Percentiles rank a stretch among this genome's conserved stretches.
These are phyloP conservation scores for Aspergillus calidoustus DNA, from an alignment of 2,329 filamentous ascomycete genomes.

Conservation along the genomic window DNA sequence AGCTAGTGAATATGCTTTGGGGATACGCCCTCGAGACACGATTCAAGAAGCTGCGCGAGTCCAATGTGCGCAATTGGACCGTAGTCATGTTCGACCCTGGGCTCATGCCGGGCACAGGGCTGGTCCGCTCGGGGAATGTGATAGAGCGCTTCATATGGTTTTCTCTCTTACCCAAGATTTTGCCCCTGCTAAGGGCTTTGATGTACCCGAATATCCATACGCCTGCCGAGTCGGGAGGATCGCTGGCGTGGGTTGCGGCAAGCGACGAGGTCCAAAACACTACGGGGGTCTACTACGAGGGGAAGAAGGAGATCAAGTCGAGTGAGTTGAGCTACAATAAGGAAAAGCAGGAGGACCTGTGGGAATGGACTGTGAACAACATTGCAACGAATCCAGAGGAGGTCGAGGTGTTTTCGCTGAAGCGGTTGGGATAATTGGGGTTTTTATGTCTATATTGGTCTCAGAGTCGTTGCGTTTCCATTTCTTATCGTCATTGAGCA, in stretches of 20 bases:
- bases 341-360: slow-evolving; percentile 55
- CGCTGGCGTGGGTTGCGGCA: slow-evolving; percentile 39
- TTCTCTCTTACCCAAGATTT: not conserved
- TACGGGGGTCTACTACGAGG: slow-evolving; percentile 53
- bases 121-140: not conserved
- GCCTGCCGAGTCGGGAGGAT: slow-evolving; percentile 2
- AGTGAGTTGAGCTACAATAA: slow-evolving; percentile 52
- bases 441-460: not conserved
- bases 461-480: no score
- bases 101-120: slow-evolving; percentile 10
- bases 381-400: not conserved
- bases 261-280: slow-evolving; percentile 36
- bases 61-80: slow-evolving; percentile 31
- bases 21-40: slow-evolving; percentile 50
- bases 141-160: slow-evolving; percentile 1
- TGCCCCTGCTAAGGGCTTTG: slow-evolving; percentile 7
- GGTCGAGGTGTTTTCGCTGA: slow-evolving; percentile 3
- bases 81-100: slow-evolving; percentile 4
- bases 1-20: slow-evolving; percentile 57
- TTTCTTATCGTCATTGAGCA: no score
- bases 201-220: slow-evolving; percentile 7
- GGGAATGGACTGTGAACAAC: slow-evolving; percentile 51
- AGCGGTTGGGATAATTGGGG: not conserved
- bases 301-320: slow-evolving; percentile 42
- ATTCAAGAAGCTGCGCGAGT: slow-evolving; percentile 1